Evolutionary conservation across 768 basidiomycete genomes (phyloP), one percentile per base, ranked within the genome.

Genomic region (Hygrocybe punicea): DNA sequence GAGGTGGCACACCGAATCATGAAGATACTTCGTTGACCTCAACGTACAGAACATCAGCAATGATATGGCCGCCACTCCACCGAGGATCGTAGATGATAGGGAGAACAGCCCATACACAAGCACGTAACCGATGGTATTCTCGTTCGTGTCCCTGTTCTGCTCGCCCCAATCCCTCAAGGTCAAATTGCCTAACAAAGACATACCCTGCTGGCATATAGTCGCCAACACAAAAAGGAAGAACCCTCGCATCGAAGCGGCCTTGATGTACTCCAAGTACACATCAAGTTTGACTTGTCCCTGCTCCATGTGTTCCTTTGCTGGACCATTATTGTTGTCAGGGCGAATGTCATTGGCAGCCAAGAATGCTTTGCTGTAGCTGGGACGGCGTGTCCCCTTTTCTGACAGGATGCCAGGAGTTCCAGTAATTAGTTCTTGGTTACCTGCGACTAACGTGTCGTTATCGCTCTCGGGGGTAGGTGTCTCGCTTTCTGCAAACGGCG

Each of bases 141-240:
- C 68, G 53, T 87, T 90, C 1, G 67, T 70, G 62, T 78, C 74
- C 4, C 79, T 77, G 60, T 95, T 95, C 58, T 85, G 82, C 66
- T 93, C 88, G 7, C 88, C 86, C 93, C 91, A 96, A 49, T 79
- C 75, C 37, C 90, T 82, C n/a, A 96, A 73, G 45, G 87, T 83
- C 33, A 85, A 71, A 24, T 84, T 89, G 0, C 82, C 81, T 9
- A 36, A 33, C 4, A 79, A 54, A 29, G 94, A 83, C 11, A 63
- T 58, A 58, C 83, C 19, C 25, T 95, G 93, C 55, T 84, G 78
- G 13, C 70, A 58, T 44, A 84, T 51, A 4, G 80, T 82, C 6
- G 78, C 73, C 19, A 86, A 49, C 6, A 93, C 59, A 60, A 89
- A 87, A 59, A 89, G 61, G 6, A 65, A 65, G 66, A 91, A 93